These are phyloP conservation scores for Austroboletus olivaceoglutinosus DNA, from an alignment of 1,284 basidiomycete genomes.

Conservation along the genomic window DNA sequence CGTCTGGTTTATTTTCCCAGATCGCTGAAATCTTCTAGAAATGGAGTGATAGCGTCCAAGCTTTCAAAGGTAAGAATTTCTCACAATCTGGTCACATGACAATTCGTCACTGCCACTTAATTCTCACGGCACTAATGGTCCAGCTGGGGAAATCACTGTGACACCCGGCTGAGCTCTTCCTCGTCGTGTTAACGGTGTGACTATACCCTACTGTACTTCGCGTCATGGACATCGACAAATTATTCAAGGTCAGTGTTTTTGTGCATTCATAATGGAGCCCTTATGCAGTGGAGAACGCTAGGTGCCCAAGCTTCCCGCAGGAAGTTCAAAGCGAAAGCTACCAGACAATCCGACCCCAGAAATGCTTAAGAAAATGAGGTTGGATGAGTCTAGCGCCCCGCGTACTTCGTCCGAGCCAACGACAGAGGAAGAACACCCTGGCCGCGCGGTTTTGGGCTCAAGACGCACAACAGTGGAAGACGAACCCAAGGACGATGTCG, in stretches of 20 bases:
- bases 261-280: slow-evolving; percentile 1
- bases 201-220: neutral
- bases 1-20: too few species aligned
- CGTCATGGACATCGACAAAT: slow-evolving; percentile 73
- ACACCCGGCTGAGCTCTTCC: too few species aligned
- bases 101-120: too few species aligned
- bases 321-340: slow-evolving; percentile 77
- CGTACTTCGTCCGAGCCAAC: slow-evolving; percentile 12
- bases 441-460: slow-evolving; percentile 25
- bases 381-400: too few species aligned
- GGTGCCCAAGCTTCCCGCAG: slow-evolving; percentile 67
- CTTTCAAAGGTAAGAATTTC: too few species aligned
- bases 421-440: slow-evolving; percentile 18
- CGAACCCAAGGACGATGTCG: slow-evolving; percentile 48
- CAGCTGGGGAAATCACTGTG: too few species aligned
- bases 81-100: too few species aligned
- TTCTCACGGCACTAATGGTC: too few species aligned
- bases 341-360: slow-evolving; percentile 81
- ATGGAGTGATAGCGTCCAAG: too few species aligned
- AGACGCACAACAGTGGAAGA: slow-evolving; percentile 59
- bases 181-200: neutral
- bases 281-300: slow-evolving; percentile 27
- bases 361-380: slow-evolving; percentile 73
- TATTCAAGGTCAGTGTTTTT: slow-evolving; percentile 70
- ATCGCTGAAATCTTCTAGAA: too few species aligned